Evolutionary conservation across 352 stramenopile genomes (phyloP).

Genomic region (Phytophthora pistaciae): DNA sequence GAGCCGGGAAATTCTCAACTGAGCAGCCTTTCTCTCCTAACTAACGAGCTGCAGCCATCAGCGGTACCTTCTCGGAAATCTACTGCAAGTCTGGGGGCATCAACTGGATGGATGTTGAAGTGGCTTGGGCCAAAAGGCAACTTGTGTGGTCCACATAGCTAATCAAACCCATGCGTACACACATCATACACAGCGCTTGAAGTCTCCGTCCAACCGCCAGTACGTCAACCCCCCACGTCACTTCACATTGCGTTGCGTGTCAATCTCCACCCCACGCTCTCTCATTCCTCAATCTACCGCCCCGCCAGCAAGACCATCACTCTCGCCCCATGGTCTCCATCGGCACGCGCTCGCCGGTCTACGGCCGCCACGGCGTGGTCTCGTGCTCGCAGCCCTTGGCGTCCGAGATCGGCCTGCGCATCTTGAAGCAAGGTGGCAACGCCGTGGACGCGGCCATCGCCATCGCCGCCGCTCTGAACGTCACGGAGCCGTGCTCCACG

Average conservation of each 20-base stretch:
- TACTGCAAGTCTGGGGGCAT: constrained; percentile 7
- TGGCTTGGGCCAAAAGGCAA: not conserved
- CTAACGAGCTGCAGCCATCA: not conserved
- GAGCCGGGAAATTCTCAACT: constrained; percentile 16
- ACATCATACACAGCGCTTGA: constrained; percentile 6
- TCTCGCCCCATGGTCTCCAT: constrained; percentile 49
- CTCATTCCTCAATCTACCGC: constrained; percentile 19
- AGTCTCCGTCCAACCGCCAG: not conserved
- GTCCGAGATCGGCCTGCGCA: constrained; percentile 91
- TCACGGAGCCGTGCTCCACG: constrained; percentile 83
- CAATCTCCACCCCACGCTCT: not conserved
- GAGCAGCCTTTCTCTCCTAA: not conserved
- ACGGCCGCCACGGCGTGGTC: constrained; percentile 92
- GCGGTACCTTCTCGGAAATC: constrained; percentile 11
- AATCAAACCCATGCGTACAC: constrained; percentile 7
- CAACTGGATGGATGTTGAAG: constrained; percentile 12
- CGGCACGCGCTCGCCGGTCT: constrained; percentile 87
- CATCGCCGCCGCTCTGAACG: constrained; percentile 60
- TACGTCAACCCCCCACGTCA: not conserved
- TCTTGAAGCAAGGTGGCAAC: constrained; percentile 93
- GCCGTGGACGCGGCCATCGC: constrained; percentile 93
- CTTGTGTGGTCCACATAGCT: not conserved
- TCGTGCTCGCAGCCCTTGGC: constrained; percentile 94
- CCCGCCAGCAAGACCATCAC: not conserved
- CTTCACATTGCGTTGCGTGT: not conserved